These are phyloP conservation scores for Verticillium isaacii DNA, from an alignment of 2,329 filamentous ascomycete genomes.

Conservation along the genomic window DNA sequence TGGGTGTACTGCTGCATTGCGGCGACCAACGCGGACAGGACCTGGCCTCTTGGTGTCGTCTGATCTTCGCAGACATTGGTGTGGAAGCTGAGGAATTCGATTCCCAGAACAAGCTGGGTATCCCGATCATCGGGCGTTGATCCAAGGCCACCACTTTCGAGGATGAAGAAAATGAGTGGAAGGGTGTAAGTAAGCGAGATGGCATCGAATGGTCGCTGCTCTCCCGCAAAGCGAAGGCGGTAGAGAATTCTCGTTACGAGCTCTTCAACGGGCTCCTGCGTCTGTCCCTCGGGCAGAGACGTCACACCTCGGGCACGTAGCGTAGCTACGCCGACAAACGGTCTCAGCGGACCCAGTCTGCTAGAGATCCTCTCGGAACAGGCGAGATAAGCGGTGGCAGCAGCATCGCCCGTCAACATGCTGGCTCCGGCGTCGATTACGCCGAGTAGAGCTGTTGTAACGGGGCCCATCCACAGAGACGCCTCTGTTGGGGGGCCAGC, in stretches of 20 bases:
- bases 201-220: slow-evolving; percentile 89
- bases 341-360: slow-evolving; percentile 70
- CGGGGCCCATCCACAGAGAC: slow-evolving; percentile 80
- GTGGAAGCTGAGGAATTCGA: slow-evolving; percentile 88
- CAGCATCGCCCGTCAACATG: slow-evolving; percentile 73
- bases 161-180: slow-evolving; percentile 73
- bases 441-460: slow-evolving; percentile 67
- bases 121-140: slow-evolving; percentile 72
- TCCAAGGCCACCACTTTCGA: slow-evolving; percentile 75
- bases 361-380: slow-evolving; percentile 71
- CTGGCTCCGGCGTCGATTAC: slow-evolving; percentile 77
- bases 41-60: slow-evolving; percentile 69
- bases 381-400: slow-evolving; percentile 72
- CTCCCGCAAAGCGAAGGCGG: slow-evolving; percentile 80
- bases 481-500: slow-evolving; percentile 86
- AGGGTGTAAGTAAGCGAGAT: slow-evolving; percentile 85
- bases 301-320: slow-evolving; percentile 73
- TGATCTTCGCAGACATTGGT: slow-evolving; percentile 72
- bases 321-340: slow-evolving; percentile 84
- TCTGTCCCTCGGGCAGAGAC: slow-evolving; percentile 65
- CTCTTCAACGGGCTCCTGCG: slow-evolving; percentile 75
- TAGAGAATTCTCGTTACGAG: slow-evolving; percentile 87
- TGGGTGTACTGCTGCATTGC: slow-evolving; percentile 88
- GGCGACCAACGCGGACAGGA: slow-evolving; percentile 66
- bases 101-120: slow-evolving; percentile 80